Base-by-base conservation (phyloP, 2,329 filamentous ascomycete genomes). In the Diaporthe nobilis region DNA sequence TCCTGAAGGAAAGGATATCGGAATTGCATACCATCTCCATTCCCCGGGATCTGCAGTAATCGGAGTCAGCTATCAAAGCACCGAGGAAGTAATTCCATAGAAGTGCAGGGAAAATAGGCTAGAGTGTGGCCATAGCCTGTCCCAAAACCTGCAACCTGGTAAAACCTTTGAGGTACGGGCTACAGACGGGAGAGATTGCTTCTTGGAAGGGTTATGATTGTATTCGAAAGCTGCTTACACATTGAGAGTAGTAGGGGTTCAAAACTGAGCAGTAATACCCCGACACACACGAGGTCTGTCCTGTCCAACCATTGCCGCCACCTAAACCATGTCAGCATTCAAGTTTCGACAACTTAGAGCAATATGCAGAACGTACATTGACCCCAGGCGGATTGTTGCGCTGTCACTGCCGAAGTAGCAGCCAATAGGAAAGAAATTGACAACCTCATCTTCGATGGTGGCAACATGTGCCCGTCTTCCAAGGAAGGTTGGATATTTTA, bases 181-280 rank as follows among this genome's bases (percentile, higher is more conserved):
- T 39, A 39, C 37, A 39, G 37, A 39, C 12, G 10, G 3, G 37
- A 39, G 3, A 39, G 37, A 13, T 39, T 39, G 13, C 37, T 39
- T 39, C 12, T 39, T 39, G 12, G 12, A 39, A 39, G 37, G 37
- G 3, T 39, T 39, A 4, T 10, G 37, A 13, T 39, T 39, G 3
- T 39, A 13, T 39, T 12, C 37, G 37, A 39, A 5, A 39, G 37
- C 37, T 39, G 3, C 37, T 39, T 39, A 39, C 20, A 34, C 61
- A 65, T 34, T 65, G 61, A 31, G 61, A 65, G 10, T 47, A 65
- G 61, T 65, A 49, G 4, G 61, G 61, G 20, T 49, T 65, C 42
- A n/a, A 2, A n/a, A 65, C 28, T 47, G 61, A 65, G 37, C 61
- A 65, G 42, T 34, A 65, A 34, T 65, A 65, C 17, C 61, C 61